Percentiles rank a stretch among this genome's conserved stretches.
These are phyloP conservation scores for Avena atlantica DNA, from an alignment of 176 grass and related monocot genomes.

Conservation along the genomic window DNA sequence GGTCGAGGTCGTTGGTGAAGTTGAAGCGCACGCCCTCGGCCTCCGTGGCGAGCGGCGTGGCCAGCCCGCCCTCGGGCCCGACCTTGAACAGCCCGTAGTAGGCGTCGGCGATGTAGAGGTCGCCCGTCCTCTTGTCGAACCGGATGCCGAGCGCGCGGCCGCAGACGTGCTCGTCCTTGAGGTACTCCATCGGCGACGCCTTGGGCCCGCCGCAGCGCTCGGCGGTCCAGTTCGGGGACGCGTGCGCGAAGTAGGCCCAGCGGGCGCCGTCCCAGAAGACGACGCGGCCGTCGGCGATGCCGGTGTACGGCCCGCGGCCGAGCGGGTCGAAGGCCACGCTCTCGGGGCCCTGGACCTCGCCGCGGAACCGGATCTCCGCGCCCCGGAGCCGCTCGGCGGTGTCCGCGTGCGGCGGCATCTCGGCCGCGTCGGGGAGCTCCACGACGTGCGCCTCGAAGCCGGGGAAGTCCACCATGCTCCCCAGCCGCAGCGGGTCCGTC, in stretches of 20 bases:
- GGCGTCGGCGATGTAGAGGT: slow-evolving; percentile 95
- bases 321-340: slow-evolving; percentile 89
- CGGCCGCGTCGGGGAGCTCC: slow-evolving; percentile 51
- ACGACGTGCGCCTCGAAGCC: slow-evolving; percentile 74
- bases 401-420: slow-evolving; percentile 66
- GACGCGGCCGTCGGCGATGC: slow-evolving; percentile 88
- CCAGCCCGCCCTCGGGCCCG: slow-evolving; percentile 84
- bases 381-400: slow-evolving; percentile 59
- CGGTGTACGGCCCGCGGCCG: slow-evolving; percentile 87
- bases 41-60: slow-evolving; percentile 73
- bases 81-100: slow-evolving; percentile 87
- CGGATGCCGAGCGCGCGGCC: slow-evolving; percentile 84
- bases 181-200: slow-evolving; percentile 70
- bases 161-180: slow-evolving; percentile 89
- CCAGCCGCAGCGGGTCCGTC: slow-evolving; percentile 72
- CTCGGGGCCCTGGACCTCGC: slow-evolving; percentile 93
- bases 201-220: slow-evolving; percentile 73
- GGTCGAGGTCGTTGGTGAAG: slow-evolving; percentile 94
- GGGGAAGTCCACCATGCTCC: slow-evolving; percentile 85
- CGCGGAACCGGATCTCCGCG: slow-evolving; percentile 74
- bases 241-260: slow-evolving; percentile 78
- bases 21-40: slow-evolving; percentile 86
- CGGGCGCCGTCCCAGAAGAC: slow-evolving; percentile 74
- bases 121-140: slow-evolving; percentile 68
- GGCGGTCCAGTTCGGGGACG: slow-evolving; percentile 71